phyloP scores from a whole-genome alignment of 345 rosid genomes.

The Sonneratia alba region DNA sequence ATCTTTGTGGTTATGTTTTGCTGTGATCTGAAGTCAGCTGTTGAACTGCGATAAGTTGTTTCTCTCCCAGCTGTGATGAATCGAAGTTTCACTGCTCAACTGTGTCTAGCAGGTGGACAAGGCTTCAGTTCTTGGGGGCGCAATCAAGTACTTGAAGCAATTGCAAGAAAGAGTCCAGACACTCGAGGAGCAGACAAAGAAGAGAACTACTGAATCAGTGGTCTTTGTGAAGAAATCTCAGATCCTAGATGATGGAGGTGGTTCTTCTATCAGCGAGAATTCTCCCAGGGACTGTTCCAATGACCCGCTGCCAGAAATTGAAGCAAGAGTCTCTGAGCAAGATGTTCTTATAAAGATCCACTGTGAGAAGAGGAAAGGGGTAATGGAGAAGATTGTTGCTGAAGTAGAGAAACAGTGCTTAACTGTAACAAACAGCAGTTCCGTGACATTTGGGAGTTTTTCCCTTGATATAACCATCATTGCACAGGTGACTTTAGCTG shows the following conservation, averaged over 20 bases:
- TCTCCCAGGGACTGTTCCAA: constrained; percentile 21
- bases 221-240: constrained; percentile 67
- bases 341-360: constrained; percentile 66
- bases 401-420: constrained; percentile 58
- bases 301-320: constrained; percentile 59
- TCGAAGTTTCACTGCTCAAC: not conserved
- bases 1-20: not conserved
- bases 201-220: constrained; percentile 56
- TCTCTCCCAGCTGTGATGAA: not conserved
- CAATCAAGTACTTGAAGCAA: constrained; percentile 68
- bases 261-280: constrained; percentile 20
- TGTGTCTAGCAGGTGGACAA: constrained; percentile 59
- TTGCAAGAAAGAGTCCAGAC: constrained; percentile 63
- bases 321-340: constrained; percentile 59
- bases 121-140: constrained; percentile 87
- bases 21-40: not conserved
- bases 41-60: not conserved
- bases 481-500: constrained; percentile 45
- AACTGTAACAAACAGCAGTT: constrained; percentile 44
- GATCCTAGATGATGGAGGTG: constrained; percentile 32
- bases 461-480: constrained; percentile 58
- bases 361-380: constrained; percentile 63
- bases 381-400: constrained; percentile 43
- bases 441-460: constrained; percentile 57
- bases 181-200: constrained; percentile 62